Conservation (phyloP, 2,329 filamentous ascomycete genomes). For the Thielaviopsis euricoi region DNA sequence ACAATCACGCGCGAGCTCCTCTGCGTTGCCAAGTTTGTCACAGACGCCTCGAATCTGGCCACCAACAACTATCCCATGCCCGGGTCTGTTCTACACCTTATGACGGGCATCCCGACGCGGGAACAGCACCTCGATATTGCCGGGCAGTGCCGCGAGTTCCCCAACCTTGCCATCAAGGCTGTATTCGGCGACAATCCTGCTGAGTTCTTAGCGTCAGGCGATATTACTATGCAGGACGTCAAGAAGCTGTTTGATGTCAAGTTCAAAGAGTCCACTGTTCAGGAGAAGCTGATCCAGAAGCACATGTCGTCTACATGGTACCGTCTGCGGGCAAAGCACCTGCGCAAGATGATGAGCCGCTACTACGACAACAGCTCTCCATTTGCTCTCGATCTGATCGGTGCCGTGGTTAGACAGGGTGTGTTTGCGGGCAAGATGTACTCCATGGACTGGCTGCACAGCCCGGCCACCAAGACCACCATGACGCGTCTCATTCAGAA, state of each 20-base stretch:
- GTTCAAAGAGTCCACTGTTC: not conserved
- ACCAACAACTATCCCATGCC: conserved; percentile 39
- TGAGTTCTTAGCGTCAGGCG: not conserved
- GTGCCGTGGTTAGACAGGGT: conserved; percentile 49
- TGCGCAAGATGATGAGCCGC: conserved; percentile 51
- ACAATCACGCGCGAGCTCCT: conserved; percentile 40
- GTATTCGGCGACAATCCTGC: not conserved
- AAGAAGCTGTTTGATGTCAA: not conserved
- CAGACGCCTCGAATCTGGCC: conserved; percentile 35
- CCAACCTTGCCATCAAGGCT: conserved; percentile 37
- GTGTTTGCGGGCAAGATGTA: conserved; percentile 59
- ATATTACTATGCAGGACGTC: not conserved
- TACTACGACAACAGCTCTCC: conserved; percentile 53
- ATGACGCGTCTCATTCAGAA: conserved; percentile 49
- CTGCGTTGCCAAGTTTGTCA: conserved; percentile 42
- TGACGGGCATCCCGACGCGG: conserved; percentile 30
- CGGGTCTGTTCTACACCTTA: conserved; percentile 45
- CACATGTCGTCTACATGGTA: not conserved
- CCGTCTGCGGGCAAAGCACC: not conserved
- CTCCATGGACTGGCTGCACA: conserved; percentile 60
- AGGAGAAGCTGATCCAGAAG: not conserved
- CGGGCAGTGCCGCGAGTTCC: conserved; percentile 28
- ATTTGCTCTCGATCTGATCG: conserved; percentile 48
- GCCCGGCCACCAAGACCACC: conserved; percentile 44
- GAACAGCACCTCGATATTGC: not conserved